phyloP scores from a whole-genome alignment of 108 stramenopile species.

The Nitzschia palea region DNA sequence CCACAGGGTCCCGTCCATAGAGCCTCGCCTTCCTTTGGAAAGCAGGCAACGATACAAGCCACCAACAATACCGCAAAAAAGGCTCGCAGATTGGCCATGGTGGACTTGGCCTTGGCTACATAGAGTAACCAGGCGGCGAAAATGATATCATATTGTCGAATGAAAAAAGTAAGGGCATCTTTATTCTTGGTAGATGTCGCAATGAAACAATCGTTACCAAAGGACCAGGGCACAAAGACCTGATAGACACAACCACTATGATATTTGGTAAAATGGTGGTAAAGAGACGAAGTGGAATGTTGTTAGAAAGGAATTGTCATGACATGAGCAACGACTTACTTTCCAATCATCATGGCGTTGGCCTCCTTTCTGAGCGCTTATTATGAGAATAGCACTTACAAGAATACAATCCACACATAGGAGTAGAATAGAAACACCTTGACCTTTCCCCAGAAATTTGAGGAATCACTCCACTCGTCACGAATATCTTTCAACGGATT shows the following conservation, averaged over 20 bases:
- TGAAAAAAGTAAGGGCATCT: background rate
- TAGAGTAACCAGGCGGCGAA: background rate
- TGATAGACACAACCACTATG: background rate
- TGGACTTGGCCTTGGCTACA: constrained; percentile 1
- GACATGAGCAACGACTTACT: too few relatives aligned
- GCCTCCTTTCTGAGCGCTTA: too few relatives aligned
- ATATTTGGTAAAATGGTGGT: background rate
- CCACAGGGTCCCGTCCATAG: too few relatives aligned
- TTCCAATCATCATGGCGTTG: too few relatives aligned
- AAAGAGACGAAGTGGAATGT: too few relatives aligned
- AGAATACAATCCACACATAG: background rate
- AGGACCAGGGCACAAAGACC: background rate
- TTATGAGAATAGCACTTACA: too few relatives aligned
- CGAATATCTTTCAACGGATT: background rate
- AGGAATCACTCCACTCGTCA: background rate
- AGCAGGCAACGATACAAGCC: background rate
- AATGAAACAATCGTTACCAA: background rate
- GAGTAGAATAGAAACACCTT: constrained; percentile 3
- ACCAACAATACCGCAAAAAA: background rate
- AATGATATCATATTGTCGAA: background rate
- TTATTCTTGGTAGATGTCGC: background rate
- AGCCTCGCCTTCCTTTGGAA: too few relatives aligned
- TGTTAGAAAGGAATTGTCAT: too few relatives aligned
- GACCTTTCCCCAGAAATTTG: background rate
- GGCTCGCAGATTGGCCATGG: background rate